These are phyloP conservation scores for Hibiscus mutabilis DNA, from an alignment of 345 rosid genomes.

Conservation along the genomic window DNA sequence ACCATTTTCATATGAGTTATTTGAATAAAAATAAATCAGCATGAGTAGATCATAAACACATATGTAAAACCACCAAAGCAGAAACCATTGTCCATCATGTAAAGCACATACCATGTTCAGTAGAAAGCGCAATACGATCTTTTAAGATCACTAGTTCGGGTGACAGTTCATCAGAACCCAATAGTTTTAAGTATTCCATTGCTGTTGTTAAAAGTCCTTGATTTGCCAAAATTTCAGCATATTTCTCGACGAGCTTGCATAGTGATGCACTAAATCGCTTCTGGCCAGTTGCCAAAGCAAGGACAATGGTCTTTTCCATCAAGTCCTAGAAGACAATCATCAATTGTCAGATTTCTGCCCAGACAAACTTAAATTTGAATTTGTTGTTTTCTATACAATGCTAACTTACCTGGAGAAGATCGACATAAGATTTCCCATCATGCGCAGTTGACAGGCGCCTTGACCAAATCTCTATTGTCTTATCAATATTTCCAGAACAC, in stretches of 20 bases:
- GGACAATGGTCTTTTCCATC: conserved; percentile 98
- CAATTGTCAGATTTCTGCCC: conserved; percentile 8
- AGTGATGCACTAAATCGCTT: conserved; percentile 83
- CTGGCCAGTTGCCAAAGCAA: conserved; percentile 97
- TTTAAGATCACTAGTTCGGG: conserved; percentile 80
- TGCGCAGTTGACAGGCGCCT: conserved; percentile 57
- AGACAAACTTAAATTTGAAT: conserved; percentile 1
- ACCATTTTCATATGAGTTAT: neutral
- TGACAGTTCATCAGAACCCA: conserved; percentile 82
- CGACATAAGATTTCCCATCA: conserved; percentile 75
- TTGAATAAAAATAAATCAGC: neutral
- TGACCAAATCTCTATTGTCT: conserved; percentile 98
- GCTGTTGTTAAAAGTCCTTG: conserved; percentile 87
- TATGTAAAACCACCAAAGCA: neutral
- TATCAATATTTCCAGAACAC: conserved; percentile 95
- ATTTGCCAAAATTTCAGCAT: conserved; percentile 96
- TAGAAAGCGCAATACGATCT: conserved; percentile 74
- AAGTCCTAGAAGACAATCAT: conserved; percentile 57
- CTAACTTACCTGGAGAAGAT: conserved; percentile 79
- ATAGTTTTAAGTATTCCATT: conserved; percentile 86
- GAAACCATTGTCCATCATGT: neutral
- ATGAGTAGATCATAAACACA: neutral
- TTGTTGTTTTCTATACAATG: conserved; percentile 15
- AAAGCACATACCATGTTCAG: conserved; percentile 58
- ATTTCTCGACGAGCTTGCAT: conserved; percentile 94